These are phyloP conservation scores for Vitis labrusca DNA, from an alignment of 164 flowering plant genomes.

Conservation along the genomic window DNA sequence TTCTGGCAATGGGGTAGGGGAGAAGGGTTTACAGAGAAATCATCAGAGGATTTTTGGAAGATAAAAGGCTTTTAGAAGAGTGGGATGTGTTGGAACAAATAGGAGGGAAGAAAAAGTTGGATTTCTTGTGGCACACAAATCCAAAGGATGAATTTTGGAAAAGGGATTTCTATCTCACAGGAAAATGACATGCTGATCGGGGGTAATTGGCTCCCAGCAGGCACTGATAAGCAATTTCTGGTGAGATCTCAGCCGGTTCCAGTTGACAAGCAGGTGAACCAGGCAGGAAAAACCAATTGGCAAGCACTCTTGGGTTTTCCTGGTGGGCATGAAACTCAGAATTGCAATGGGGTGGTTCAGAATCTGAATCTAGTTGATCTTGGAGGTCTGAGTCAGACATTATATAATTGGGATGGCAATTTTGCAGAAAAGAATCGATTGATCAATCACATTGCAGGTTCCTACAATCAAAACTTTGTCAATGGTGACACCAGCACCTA, in stretches of 20 bases:
- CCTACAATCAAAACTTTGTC: not conserved
- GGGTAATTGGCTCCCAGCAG: constrained; percentile 29
- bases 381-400: constrained; percentile 1
- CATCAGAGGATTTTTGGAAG: not conserved
- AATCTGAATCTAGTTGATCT: constrained; percentile 7
- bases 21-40: not conserved
- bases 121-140: not conserved
- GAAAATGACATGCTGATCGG: constrained; percentile 15
- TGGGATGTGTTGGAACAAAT: not conserved
- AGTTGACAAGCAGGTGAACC: constrained; percentile 16
- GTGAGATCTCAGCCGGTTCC: constrained; percentile 15
- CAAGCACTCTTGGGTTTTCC: constrained; percentile 23
- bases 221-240: constrained; percentile 28
- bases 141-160: constrained; percentile 21
- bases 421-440: constrained; percentile 2
- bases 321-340: constrained; percentile 8
- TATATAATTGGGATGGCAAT: not conserved
- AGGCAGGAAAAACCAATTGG: constrained; percentile 24
- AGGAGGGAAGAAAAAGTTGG: not conserved
- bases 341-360: constrained; percentile 4
- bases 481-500: too few species aligned
- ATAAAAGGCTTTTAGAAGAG: not conserved
- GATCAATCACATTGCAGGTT: constrained; percentile 16
- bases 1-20: constrained; percentile 2
- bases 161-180: constrained; percentile 16